Percentiles rank a stretch among this genome's conserved stretches.
Conservation (phyloP, 2,329 filamentous ascomycete genomes). For the Lecanoromycetidae sp. region DNA sequence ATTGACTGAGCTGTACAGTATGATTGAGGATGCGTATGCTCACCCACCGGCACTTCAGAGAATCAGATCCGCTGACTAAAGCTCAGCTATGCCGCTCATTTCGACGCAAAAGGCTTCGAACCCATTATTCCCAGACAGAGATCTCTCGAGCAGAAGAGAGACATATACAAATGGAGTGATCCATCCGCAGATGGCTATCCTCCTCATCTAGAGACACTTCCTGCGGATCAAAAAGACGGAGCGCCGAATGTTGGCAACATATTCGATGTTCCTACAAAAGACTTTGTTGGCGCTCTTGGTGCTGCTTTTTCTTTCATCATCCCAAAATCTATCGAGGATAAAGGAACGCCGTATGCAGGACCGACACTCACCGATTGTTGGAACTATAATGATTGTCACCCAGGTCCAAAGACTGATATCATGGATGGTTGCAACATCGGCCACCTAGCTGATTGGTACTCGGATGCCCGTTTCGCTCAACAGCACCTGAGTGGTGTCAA, state of each 20-base stretch:
- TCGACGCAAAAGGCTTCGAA: conserved; percentile 9
- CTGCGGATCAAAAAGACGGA: conserved; percentile 10
- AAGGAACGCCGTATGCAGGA: conserved; percentile 9
- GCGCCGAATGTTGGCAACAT: background rate
- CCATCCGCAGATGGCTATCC: conserved; percentile 15
- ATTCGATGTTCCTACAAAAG: background rate
- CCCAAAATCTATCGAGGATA: background rate
- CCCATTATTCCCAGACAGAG: conserved; percentile 4
- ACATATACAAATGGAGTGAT: conserved; percentile 12
- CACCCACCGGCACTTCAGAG: background rate
- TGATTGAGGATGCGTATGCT: conserved; percentile 5
- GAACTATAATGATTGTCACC: conserved; percentile 28
- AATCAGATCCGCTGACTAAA: background rate
- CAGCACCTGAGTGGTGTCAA: conserved; percentile 36
- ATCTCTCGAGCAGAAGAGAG: conserved; percentile 3
- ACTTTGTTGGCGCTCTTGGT: background rate
- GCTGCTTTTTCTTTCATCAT: background rate
- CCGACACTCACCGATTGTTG: conserved; percentile 15
- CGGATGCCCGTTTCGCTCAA: conserved; percentile 34
- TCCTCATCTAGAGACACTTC: conserved; percentile 16
- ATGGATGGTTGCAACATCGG: conserved; percentile 22
- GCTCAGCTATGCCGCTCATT: conserved; percentile 5
- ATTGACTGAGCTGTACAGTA: conserved; percentile 8
- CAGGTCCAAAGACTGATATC: conserved; percentile 28
- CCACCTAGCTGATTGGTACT: conserved; percentile 31